Evolutionary conservation across 352 stramenopile species (phyloP), one percentile per base, ranked within the genome.

Genomic region (Pythium sp.): DNA sequence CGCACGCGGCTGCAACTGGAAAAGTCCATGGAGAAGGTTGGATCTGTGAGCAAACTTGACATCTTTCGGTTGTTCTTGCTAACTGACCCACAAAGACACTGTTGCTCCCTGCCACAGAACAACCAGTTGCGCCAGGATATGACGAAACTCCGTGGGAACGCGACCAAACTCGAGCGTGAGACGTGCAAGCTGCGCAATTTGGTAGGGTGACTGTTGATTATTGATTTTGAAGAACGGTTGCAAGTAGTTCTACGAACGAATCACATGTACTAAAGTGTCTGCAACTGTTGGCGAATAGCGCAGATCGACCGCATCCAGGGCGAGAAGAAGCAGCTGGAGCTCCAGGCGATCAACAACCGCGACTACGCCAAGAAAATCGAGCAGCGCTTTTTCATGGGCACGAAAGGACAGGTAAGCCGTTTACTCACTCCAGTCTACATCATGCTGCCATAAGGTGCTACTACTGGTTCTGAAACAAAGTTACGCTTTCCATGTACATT

Each of bases 291-390:
- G 34, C 12, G 60, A 58, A 65, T 58, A 47, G 51, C 43, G 26
- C 58, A 92, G 84, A 78, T 95, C 46, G 82, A 95, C 56, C 81
- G 83, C 2, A 82, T 95, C 46, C 84, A 92, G 46, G 73, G 69
- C 20, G 84, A 95, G 36, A 89, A 90, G 62, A 90, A 89, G 59
- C 75, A 88, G 32, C 36, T 92, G n/a, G 84, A 95, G 74, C 72
- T 83, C 9, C 87, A 95, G 55, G 87, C 87, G n/a, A 92, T 93
- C 58, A 74, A 66, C 46, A 94, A 93, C 41, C 80, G 87, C 34
- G 86, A 93, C 70, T 95, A 95, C 58, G 87, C 84, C 30, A 91
- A 93, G 72, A 91, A 91, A 58, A 93, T 94, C 56, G 87, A 95
- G 70, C 82, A 92, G 67, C 83, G 84, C 51, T 90, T 94, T 54